These are phyloP conservation scores for Coniochaeta sp. DNA, from an alignment of 2,329 filamentous ascomycete species.

Conservation along the genomic window DNA sequence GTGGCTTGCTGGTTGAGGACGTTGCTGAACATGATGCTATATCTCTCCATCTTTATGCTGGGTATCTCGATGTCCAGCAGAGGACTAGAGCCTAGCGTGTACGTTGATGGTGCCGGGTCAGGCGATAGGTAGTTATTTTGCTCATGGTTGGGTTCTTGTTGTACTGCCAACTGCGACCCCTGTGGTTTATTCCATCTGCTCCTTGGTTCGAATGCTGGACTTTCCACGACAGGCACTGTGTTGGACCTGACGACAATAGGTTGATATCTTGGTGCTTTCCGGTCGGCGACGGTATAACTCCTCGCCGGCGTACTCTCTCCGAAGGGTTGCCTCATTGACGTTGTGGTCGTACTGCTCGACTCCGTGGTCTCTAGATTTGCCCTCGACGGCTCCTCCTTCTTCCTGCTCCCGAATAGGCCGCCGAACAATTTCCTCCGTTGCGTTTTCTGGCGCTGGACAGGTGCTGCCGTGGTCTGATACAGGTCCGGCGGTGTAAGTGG, in stretches of 20 bases:
- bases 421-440: slow-evolving; percentile 56
- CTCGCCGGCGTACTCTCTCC: slow-evolving; percentile 18
- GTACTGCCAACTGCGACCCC: not conserved
- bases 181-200: not conserved
- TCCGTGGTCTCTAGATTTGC: slow-evolving; percentile 11
- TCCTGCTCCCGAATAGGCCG: slow-evolving; percentile 38
- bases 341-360: slow-evolving; percentile 10
- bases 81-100: slow-evolving; percentile 11
- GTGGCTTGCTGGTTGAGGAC: slow-evolving; percentile 47
- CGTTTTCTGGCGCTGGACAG: slow-evolving; percentile 37
- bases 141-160: not conserved
- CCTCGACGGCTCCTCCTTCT: slow-evolving; percentile 22
- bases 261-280: slow-evolving; percentile 30
- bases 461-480: slow-evolving; percentile 9
- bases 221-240: slow-evolving; percentile 27
- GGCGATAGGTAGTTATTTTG: slow-evolving; percentile 5
- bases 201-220: slow-evolving; percentile 5
- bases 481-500: slow-evolving; percentile 10
- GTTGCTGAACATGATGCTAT: slow-evolving; percentile 87
- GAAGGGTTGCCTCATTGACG: slow-evolving; percentile 2
- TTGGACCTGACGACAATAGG: slow-evolving; percentile 36
- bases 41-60: slow-evolving; percentile 72
- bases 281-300: slow-evolving; percentile 27
- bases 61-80: slow-evolving; percentile 76
- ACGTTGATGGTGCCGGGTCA: not conserved